These are phyloP conservation scores for Globisporangium abappressorium DNA, from an alignment of 352 stramenopile genomes.

Conservation along the genomic window DNA sequence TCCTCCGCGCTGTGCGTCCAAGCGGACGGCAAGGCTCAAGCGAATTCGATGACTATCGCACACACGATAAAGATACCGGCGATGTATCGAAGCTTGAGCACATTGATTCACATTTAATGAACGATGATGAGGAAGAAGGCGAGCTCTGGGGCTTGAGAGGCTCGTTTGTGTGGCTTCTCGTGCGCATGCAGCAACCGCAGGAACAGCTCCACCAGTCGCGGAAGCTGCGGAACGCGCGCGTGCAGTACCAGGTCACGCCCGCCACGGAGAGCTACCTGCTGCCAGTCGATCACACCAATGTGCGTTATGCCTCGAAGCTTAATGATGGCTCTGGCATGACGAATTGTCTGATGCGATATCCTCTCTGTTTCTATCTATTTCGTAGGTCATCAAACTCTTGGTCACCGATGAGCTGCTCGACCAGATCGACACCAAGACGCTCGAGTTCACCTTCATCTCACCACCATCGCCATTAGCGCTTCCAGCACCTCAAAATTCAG, in stretches of 20 bases:
- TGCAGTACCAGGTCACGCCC: constrained; percentile 57
- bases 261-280: constrained; percentile 50
- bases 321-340: not conserved
- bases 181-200: constrained; percentile 35
- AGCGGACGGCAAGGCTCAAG: not conserved
- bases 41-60: constrained; percentile 14
- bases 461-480: constrained; percentile 1
- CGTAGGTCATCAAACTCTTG: constrained; percentile 44
- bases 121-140: constrained; percentile 7
- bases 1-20: constrained; percentile 33
- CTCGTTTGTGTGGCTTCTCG: constrained; percentile 44
- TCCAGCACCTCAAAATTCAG: not conserved
- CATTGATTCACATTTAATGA: not conserved
- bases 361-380: not conserved
- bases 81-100: not conserved
- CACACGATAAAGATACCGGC: not conserved
- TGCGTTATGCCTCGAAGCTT: constrained; percentile 11
- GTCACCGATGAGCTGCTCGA: constrained; percentile 53
- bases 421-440: constrained; percentile 31
- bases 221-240: constrained; percentile 13
- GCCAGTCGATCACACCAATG: constrained; percentile 53
- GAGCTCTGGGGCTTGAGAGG: constrained; percentile 26
- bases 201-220: constrained; percentile 1
- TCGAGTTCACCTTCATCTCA: constrained; percentile 48
- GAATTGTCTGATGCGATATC: not conserved